Evolutionary conservation across 306 rosid genomes (phyloP).

Genomic region (Cicer pinnatifidum): DNA sequence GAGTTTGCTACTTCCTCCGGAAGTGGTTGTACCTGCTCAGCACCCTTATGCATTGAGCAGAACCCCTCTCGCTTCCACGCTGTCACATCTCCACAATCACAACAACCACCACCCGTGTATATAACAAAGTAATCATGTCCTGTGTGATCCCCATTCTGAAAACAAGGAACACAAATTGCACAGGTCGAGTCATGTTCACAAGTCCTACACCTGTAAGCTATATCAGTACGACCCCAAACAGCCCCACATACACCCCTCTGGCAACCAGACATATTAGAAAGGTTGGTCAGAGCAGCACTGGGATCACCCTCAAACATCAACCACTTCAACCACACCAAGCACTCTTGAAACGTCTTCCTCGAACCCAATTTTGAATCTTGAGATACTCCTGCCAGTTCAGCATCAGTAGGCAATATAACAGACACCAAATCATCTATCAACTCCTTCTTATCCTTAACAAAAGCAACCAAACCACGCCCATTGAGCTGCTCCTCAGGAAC

Average conservation of each 20-base stretch:
- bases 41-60: slow-evolving; percentile 91
- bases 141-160: slow-evolving; percentile 81
- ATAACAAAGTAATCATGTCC: slow-evolving; percentile 85
- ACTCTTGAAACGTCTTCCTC: slow-evolving; percentile 59
- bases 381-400: slow-evolving; percentile 57
- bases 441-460: slow-evolving; percentile 53
- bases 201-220: slow-evolving; percentile 88
- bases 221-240: slow-evolving; percentile 85
- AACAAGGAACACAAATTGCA: slow-evolving; percentile 96
- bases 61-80: slow-evolving; percentile 98
- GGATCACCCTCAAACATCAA: slow-evolving; percentile 96
- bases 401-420: slow-evolving; percentile 70
- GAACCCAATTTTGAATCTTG: slow-evolving; percentile 52
- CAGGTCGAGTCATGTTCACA: slow-evolving; percentile 94
- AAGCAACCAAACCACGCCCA: slow-evolving; percentile 68
- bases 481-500: slow-evolving; percentile 66
- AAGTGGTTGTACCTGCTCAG: slow-evolving; percentile 84
- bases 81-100: slow-evolving; percentile 97
- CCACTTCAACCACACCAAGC: slow-evolving; percentile 90
- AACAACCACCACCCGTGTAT: slow-evolving; percentile 88
- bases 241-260: slow-evolving; percentile 94
- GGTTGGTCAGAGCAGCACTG: slow-evolving; percentile 49
- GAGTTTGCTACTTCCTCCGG: slow-evolving; percentile 60
- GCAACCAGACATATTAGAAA: slow-evolving; percentile 66
- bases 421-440: slow-evolving; percentile 64